These are phyloP conservation scores for Phylloporus rhodoxanthus DNA, from an alignment of 768 basidiomycete genomes.

Conservation along the genomic window DNA sequence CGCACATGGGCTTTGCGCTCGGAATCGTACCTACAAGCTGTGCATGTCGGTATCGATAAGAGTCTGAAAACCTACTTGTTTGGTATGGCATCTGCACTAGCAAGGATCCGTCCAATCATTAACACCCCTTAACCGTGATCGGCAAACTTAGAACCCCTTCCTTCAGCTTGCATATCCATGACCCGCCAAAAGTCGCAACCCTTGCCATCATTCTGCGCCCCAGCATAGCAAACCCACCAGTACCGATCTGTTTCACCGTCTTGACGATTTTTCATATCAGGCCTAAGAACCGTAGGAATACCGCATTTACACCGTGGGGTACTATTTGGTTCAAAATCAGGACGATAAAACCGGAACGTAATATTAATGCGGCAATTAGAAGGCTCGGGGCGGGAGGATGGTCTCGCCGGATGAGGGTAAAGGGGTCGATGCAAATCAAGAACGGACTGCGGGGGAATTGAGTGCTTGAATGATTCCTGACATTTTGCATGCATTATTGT, in stretches of 20 bases:
- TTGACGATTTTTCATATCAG: conserved; percentile 73
- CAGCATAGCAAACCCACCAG: conserved; percentile 75
- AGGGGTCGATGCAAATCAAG: conserved; percentile 70
- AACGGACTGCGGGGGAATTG: conserved; percentile 62
- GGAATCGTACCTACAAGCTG: not conserved
- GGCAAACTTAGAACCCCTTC: conserved; percentile 46
- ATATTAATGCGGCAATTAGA: conserved; percentile 77
- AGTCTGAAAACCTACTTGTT: conserved; percentile 2
- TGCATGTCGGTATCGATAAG: not conserved
- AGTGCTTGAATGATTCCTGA: conserved; percentile 79
- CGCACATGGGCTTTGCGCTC: not conserved
- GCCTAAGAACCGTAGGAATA: conserved; percentile 60
- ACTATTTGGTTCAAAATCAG: conserved; percentile 62
- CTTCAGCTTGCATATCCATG: conserved; percentile 64
- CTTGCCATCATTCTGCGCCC: conserved; percentile 79
- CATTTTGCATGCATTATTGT: conserved; percentile 85
- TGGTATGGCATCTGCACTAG: not conserved
- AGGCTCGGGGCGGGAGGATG: conserved; percentile 31
- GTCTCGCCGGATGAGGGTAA: conserved; percentile 33
- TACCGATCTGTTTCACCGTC: conserved; percentile 53
- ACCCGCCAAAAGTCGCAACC: conserved; percentile 72
- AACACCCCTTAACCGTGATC: conserved; percentile 10
- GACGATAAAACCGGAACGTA: conserved; percentile 82
- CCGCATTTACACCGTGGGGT: conserved; percentile 72
- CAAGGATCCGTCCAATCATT: not conserved